Evolutionary conservation across 169 alveolate species (phyloP).

Genomic region (Cryptosporidium muris): DNA sequence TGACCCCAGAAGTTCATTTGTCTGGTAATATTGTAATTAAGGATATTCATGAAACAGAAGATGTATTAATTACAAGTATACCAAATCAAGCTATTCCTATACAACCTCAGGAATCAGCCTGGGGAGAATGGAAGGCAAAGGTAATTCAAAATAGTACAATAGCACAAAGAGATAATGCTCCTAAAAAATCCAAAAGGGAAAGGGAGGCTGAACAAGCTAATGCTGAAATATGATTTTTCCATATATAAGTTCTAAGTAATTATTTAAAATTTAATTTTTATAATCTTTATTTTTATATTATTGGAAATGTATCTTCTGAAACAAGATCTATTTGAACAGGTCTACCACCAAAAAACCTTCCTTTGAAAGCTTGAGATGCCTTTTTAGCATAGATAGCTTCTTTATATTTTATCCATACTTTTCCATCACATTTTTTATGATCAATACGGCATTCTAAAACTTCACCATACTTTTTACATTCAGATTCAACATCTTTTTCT

Average conservation of each 20-base stretch:
- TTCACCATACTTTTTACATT: constrained; percentile 87
- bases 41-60: not conserved
- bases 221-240: constrained; percentile 81
- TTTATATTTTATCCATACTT: constrained; percentile 82
- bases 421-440: constrained; percentile 80
- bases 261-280: not conserved
- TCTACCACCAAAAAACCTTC: constrained; percentile 87
- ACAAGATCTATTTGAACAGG: constrained; percentile 79
- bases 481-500: constrained; percentile 87
- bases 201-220: constrained; percentile 89
- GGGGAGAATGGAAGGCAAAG: constrained; percentile 93
- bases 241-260: not conserved
- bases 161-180: constrained; percentile 87
- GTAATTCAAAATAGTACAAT: constrained; percentile 89
- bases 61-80: constrained; percentile 14
- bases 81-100: constrained; percentile 64
- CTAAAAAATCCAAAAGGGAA: constrained; percentile 86
- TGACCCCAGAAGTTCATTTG: too few species aligned
- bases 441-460: constrained; percentile 81
- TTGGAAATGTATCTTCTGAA: constrained; percentile 68
- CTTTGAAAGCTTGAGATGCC: constrained; percentile 80
- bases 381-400: constrained; percentile 77
- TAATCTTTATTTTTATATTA: not conserved
- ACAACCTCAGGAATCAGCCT: constrained; percentile 83
- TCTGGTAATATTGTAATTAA: too few species aligned